Base-by-base conservation (phyloP, 129 eudicot genomes). In the Pseudognaphalium luteoalbum region DNA sequence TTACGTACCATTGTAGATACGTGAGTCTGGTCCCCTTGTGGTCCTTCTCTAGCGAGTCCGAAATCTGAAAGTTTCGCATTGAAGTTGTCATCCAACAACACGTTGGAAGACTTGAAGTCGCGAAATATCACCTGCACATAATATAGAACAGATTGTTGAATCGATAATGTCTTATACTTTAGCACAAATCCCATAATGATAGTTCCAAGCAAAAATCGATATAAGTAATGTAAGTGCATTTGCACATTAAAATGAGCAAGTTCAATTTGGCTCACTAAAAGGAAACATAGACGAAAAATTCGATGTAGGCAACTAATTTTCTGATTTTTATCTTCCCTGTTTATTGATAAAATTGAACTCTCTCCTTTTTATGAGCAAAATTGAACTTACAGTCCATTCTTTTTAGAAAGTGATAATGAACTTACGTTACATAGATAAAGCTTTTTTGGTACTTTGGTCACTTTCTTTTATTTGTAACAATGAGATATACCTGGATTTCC, bases 21-120 rank as follows among this genome's bases (percentile, higher is more conserved):
- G 61, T 91, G 97, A 32, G 90, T 73, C 4, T 29, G 86, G 33
- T 80, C 96, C 7, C 89, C 97, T 44, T 76, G 78, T 29, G 97
- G 97, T 4, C 97, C 97, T 83, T 91, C 97, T 75, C 97, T 81
- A 39, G 97, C 97, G 63, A 91, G 92, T 17, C 97, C 97, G 57
- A 91, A 91, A 82, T 91, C 97, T 37, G 96, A 91, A 58, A 91
- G 88, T 81, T 85, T 91, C 2, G 97, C 76, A 0, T 82, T 87
- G 75, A 91, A 85, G 72, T 87, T 80, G 64, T 78, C 77, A 52
- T 89, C 96, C 85, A 91, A 72, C 39, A 91, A 86, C 83, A 91
- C 92, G 21, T 89, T 91, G 0, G 97, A 85, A 4, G 97, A 81
- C 72, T 91, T 91, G 52, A 91, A 91, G 81, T 91, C 97, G 21